These are phyloP conservation scores for Chlamydomonas eustigma DNA, from an alignment of 139 green algal genomes.

Conservation along the genomic window DNA sequence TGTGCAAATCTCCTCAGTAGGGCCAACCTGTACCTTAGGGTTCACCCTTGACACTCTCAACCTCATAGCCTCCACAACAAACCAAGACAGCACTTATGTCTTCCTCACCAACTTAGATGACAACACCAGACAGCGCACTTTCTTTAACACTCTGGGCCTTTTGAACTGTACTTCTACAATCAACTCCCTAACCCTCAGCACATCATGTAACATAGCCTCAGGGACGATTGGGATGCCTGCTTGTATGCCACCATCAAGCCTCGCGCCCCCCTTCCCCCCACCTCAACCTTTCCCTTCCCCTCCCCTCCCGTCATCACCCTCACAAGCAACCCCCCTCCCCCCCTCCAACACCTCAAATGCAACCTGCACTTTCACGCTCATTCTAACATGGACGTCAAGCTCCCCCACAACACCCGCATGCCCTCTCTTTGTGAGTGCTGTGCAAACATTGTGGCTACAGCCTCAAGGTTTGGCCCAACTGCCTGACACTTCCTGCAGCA, in stretches of 20 bases:
- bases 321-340: no score
- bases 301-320: not conserved
- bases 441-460: not conserved
- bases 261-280: not conserved
- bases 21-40: not conserved
- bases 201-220: not conserved
- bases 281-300: not conserved
- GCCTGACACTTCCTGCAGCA: not conserved
- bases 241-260: not conserved
- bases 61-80: no score
- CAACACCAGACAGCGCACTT: not conserved
- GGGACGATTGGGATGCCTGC: not conserved
- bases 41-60: not conserved
- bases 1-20: not conserved
- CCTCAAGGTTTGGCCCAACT: not conserved
- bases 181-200: not conserved
- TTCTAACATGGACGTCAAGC: not conserved
- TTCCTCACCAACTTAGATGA: not conserved
- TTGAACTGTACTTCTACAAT: not conserved
- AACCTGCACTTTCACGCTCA: not conserved
- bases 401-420: not conserved
- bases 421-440: not conserved
- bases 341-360: not conserved
- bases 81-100: not conserved
- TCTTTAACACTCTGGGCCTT: not conserved